Percentiles rank a stretch among this genome's conserved stretches.
phyloP scores from a whole-genome alignment of 345 rosid genomes.

The Gossypium herbaceum region DNA sequence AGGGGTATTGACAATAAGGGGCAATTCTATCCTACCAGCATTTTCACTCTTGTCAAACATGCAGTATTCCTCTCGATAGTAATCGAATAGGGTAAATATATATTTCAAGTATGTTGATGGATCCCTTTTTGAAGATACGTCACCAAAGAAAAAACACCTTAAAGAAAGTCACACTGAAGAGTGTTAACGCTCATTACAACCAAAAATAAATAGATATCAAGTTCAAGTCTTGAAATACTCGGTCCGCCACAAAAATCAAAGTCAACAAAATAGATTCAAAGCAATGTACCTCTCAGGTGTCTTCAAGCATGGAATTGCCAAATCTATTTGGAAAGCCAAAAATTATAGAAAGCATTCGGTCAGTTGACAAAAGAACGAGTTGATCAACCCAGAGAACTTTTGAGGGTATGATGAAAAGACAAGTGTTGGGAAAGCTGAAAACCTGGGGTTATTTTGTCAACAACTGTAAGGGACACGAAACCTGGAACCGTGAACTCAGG shows the following conservation, averaged over 20 bases:
- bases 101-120: slow-evolving; percentile 68
- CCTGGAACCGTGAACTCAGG: slow-evolving; percentile 93
- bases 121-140: slow-evolving; percentile 79
- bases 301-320: slow-evolving; percentile 84
- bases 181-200: background rate
- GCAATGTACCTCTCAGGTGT: slow-evolving; percentile 75
- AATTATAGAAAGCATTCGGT: background rate
- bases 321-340: slow-evolving; percentile 40
- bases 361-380: background rate
- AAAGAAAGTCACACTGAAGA: slow-evolving; percentile 16
- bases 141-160: slow-evolving; percentile 88
- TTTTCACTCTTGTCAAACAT: slow-evolving; percentile 28
- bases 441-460: slow-evolving; percentile 66
- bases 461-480: slow-evolving; percentile 70
- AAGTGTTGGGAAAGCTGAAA: slow-evolving; percentile 1
- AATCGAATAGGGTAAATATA: slow-evolving; percentile 50
- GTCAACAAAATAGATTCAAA: slow-evolving; percentile 1
- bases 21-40: slow-evolving; percentile 44
- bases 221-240: slow-evolving; percentile 3
- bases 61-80: slow-evolving; percentile 49
- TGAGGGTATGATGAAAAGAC: background rate
- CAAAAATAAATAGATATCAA: background rate
- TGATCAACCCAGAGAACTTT: background rate
- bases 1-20: slow-evolving; percentile 82
- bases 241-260: background rate